Evolutionary conservation across 2,329 filamentous ascomycete genomes (phyloP).

Genomic region (Periconia digitata): DNA sequence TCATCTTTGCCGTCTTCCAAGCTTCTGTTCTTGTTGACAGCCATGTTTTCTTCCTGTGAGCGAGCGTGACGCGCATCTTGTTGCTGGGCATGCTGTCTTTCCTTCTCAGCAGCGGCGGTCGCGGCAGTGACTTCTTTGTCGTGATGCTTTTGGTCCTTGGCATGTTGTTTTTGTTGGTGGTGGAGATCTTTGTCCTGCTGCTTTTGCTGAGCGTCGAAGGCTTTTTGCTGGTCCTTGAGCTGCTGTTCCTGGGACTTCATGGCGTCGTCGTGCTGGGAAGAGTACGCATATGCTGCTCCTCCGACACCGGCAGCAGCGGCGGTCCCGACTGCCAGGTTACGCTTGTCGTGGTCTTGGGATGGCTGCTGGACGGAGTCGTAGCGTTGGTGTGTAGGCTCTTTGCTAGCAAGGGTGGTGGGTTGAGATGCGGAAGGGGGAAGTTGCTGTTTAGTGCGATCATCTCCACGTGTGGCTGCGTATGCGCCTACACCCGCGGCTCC

Average conservation of each 20-base stretch:
- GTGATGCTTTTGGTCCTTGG: constrained; percentile 22
- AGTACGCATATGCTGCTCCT: constrained; percentile 31
- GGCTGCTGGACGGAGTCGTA: constrained; percentile 16
- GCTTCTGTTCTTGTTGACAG: no score
- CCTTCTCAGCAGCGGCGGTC: constrained; percentile 25
- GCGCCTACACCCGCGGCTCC: constrained; percentile 16
- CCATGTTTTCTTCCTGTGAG: no score
- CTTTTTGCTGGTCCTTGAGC: constrained; percentile 20
- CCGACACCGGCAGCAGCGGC: constrained; percentile 25
- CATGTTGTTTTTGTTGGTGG: constrained; percentile 15
- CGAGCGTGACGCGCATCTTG: no score
- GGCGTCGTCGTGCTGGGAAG: constrained; percentile 30
- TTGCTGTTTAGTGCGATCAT: constrained; percentile 3
- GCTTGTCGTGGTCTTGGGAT: constrained; percentile 20
- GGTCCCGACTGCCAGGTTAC: constrained; percentile 26
- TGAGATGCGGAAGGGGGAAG: background rate
- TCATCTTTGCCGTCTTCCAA: no score
- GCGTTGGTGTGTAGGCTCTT: constrained; percentile 13
- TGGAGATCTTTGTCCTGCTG: constrained; percentile 18
- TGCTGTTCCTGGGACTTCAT: constrained; percentile 31
- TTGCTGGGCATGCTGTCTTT: no score
- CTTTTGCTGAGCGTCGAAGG: constrained; percentile 16
- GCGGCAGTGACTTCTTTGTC: constrained; percentile 17
- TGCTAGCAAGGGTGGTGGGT: background rate
- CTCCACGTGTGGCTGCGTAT: constrained; percentile 7